Percentiles rank a stretch among this genome's conserved stretches.
Conservation (phyloP, 2,329 filamentous ascomycete genomes). For the Cladophialophora exuberans region DNA sequence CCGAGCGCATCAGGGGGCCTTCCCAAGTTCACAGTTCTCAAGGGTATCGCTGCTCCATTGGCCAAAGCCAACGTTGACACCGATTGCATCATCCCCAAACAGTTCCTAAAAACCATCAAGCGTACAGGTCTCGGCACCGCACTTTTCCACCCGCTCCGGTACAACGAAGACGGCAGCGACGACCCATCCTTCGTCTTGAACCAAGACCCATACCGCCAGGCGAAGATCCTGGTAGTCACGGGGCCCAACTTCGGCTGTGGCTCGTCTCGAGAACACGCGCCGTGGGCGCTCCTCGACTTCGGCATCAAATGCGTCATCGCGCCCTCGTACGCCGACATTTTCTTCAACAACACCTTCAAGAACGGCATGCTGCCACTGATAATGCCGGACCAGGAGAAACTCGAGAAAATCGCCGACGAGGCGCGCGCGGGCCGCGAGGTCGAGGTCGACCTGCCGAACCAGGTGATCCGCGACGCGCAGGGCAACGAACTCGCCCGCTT, state of each 20-base stretch:
- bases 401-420: constrained; percentile 74
- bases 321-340: constrained; percentile 86
- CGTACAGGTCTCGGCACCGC: constrained; percentile 88
- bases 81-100: constrained; percentile 99
- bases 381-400: constrained; percentile 65
- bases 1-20: constrained; percentile 65
- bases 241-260: constrained; percentile 96
- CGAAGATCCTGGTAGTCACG: constrained; percentile 90
- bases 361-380: constrained; percentile 95
- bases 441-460: constrained; percentile 85
- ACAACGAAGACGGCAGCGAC: constrained; percentile 71
- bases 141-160: constrained; percentile 84
- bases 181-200: constrained; percentile 87
- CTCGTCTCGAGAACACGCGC: constrained; percentile 89
- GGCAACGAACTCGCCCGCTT: constrained; percentile 78
- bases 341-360: constrained; percentile 99
- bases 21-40: constrained; percentile 80
- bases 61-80: constrained; percentile 93
- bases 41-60: constrained; percentile 84
- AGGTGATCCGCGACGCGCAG: constrained; percentile 74
- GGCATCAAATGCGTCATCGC: constrained; percentile 94
- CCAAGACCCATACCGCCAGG: constrained; percentile 77
- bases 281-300: constrained; percentile 95
- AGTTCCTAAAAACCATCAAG: constrained; percentile 99
- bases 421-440: constrained; percentile 79